A percentile compares a stretch with the other conserved stretches of the same genome.
These are phyloP conservation scores for Thuidium tamariscinum DNA, from an alignment of 225 moss, liverwort and hornwort genomes.

Conservation along the genomic window DNA sequence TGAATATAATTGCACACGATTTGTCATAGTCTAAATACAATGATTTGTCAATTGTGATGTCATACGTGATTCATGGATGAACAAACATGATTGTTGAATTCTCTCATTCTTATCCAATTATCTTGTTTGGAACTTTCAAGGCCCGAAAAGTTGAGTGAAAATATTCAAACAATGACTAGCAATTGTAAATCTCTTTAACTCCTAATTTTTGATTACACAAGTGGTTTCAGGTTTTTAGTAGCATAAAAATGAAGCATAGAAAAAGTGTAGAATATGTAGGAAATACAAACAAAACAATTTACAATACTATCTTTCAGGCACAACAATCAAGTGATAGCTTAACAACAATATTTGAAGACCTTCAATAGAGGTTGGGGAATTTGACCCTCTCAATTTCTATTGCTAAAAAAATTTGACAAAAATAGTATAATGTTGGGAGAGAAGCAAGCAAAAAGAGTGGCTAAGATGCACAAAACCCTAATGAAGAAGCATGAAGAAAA, in stretches of 20 bases:
- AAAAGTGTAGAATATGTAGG: no score
- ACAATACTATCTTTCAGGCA: not conserved
- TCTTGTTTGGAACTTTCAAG: not conserved
- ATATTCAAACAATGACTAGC: not conserved
- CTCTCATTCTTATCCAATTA: rapidly evolving
- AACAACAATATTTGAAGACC: not conserved
- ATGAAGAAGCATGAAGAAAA: rapidly evolving
- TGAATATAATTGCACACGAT: not conserved
- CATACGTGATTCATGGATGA: not conserved
- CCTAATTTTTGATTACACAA: rapidly evolving
- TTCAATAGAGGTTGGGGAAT: rapidly evolving
- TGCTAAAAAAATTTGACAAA: not conserved
- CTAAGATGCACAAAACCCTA: rapidly evolving
- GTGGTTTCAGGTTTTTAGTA: no score
- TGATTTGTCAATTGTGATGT: not conserved
- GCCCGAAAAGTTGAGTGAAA: no score
- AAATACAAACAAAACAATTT: no score
- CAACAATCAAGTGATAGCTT: not conserved
- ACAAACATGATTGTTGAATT: not conserved
- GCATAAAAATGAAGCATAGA: no score
- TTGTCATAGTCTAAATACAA: not conserved
- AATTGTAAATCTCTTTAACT: not conserved
- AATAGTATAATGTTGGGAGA: not conserved
- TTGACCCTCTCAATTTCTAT: rapidly evolving
- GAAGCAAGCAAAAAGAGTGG: rapidly evolving